Evolutionary conservation across 148 eudicot species (phyloP), one percentile per base, ranked within the genome.

Genomic region (Amaranthus palmeri): DNA sequence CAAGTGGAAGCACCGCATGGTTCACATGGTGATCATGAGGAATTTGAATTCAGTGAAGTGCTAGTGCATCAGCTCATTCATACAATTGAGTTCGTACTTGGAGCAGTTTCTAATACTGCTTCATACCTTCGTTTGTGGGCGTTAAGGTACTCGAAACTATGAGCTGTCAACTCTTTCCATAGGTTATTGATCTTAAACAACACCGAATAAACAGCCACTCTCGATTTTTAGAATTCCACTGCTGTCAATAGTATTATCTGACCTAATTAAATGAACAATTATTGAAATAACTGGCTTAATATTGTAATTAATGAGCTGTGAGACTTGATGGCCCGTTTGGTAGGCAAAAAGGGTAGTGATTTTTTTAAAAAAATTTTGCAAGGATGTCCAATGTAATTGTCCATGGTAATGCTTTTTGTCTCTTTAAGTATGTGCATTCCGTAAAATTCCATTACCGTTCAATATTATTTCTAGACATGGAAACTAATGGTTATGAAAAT

Each of bases 111-210:
- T 61, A 93, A 93, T 73, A 93, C 98, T 46, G 98, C 98, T 80
- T 93, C 98, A 15, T 93, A 93, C 80, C 98, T 93, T 72, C 97
- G 97, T 73, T 72, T 93, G 62, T 93, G 98, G 98, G 98, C 98
- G 18, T 86, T 95, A 77, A 95, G 99, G 99, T 91, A 84, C 54
- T 54, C 11, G 60, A 58, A 62, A 18, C 11, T 56, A 60, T 45
- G 65, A 6, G 6, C 49, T 58, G 14, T 36, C 49, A 9, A 48
- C 36, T 73, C 46, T 25, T 54, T 54, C 11, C 65, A 47, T 25
- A 60, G 15, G 68, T 17, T 18, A 8, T 7, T 43, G 4, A 44
- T 42, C 9, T 14, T n/a, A 36, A 43, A 49, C 50, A 47, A 11
- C 18, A 4, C 53, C 17, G 18, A 47, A 17, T 25, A 4, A 65